Evolutionary conservation across 2,329 filamentous ascomycete species (phyloP).

Genomic region (Didymosphaeria variabile): DNA sequence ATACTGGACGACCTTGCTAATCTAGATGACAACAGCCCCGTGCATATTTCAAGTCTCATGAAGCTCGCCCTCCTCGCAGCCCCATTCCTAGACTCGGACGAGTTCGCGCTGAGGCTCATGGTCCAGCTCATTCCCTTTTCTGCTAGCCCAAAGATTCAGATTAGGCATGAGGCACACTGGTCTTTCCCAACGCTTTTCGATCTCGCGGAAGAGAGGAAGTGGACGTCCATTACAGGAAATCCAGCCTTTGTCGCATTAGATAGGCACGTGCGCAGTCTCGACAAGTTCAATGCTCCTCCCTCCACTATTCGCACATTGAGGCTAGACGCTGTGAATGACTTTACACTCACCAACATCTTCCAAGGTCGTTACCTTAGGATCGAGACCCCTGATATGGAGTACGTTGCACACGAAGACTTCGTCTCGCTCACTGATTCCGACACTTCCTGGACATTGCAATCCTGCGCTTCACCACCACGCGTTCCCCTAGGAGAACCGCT

Average conservation of each 20-base stretch:
- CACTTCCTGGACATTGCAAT: slow-evolving; percentile 22
- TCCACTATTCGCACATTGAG: slow-evolving; percentile 49
- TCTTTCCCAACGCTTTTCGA: slow-evolving; percentile 57
- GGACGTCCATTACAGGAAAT: slow-evolving; percentile 50
- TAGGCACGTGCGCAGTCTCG: slow-evolving; percentile 54
- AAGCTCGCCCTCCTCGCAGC: slow-evolving; percentile 57
- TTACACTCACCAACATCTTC: slow-evolving; percentile 55
- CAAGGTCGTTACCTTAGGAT: slow-evolving; percentile 56
- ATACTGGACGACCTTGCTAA: slow-evolving; percentile 50
- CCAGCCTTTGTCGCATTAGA: slow-evolving; percentile 55
- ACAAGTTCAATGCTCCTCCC: slow-evolving; percentile 53
- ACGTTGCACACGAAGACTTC: slow-evolving; percentile 53
- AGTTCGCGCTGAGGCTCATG: slow-evolving; percentile 52
- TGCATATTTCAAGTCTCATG: slow-evolving; percentile 58
- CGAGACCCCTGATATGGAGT: slow-evolving; percentile 52
- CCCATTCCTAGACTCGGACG: slow-evolving; percentile 47
- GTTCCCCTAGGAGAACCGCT: slow-evolving; percentile 42
- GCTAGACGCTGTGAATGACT: slow-evolving; percentile 55
- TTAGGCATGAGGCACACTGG: slow-evolving; percentile 64
- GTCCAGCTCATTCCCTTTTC: slow-evolving; percentile 55
- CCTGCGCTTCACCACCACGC: slow-evolving; percentile 31
- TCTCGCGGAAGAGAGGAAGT: slow-evolving; percentile 47
- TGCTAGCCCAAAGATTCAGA: slow-evolving; percentile 60
- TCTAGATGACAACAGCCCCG: slow-evolving; percentile 57
- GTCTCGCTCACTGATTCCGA: slow-evolving; percentile 39